These are phyloP conservation scores for Polytrichum commune DNA, from an alignment of 225 moss, liverwort and hornwort genomes.

Conservation along the genomic window DNA sequence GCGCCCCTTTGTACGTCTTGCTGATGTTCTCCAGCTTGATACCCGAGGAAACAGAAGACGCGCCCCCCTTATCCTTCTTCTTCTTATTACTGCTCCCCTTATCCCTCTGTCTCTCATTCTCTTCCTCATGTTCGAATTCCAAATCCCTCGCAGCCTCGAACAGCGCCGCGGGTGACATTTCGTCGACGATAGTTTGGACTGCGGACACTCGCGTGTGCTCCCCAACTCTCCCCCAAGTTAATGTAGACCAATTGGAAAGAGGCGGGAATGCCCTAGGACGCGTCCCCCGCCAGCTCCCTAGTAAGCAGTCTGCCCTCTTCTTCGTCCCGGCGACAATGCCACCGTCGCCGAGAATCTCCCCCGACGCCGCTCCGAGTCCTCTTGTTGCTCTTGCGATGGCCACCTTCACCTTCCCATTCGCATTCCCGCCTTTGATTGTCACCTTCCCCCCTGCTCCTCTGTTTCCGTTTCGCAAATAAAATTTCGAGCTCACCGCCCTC, in stretches of 20 bases:
- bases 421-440: no score
- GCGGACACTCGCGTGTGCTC: constrained; percentile 21
- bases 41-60: constrained; percentile 45
- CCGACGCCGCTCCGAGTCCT: neutral
- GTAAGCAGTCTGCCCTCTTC: constrained; percentile 8
- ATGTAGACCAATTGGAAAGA: neutral
- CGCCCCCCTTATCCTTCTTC: constrained; percentile 33
- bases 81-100: constrained; percentile 8
- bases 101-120: constrained; percentile 1
- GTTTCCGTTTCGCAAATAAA: neutral
- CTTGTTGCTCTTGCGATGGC: neutral
- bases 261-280: neutral
- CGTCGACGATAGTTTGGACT: constrained; percentile 27
- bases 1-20: constrained; percentile 50
- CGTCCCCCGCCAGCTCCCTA: constrained; percentile 10
- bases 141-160: constrained; percentile 42
- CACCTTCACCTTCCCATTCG: neutral
- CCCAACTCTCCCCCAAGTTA: neutral
- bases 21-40: constrained; percentile 58
- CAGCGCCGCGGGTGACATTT: constrained; percentile 29
- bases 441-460: neutral
- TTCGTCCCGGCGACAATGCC: constrained; percentile 11
- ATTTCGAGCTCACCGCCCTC: neutral
- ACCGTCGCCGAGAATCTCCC: constrained; percentile 6
- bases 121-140: constrained; percentile 14